Evolutionary conservation across 129 eudicot genomes (phyloP).

Genomic region (Glebionis coronaria): DNA sequence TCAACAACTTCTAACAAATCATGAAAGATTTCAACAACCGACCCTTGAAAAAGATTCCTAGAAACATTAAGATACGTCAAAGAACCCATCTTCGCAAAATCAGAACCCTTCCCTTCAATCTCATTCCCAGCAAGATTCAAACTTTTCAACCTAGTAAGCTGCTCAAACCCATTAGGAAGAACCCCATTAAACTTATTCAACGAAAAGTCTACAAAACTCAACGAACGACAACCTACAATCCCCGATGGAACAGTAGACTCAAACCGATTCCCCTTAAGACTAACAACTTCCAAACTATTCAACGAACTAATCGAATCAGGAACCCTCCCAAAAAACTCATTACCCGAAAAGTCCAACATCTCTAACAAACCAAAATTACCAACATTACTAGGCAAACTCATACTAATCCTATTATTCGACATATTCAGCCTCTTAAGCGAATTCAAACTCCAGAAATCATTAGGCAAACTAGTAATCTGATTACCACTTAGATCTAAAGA

Average conservation of each 20-base stretch:
- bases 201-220: slow-evolving; percentile 67
- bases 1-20: slow-evolving; percentile 70
- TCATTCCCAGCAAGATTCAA: slow-evolving; percentile 69
- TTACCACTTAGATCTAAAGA: slow-evolving; percentile 79
- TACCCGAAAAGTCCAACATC: slow-evolving; percentile 54
- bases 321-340: slow-evolving; percentile 45
- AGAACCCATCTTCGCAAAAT: slow-evolving; percentile 47
- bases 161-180: slow-evolving; percentile 70
- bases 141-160: slow-evolving; percentile 54
- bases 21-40: slow-evolving; percentile 60
- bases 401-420: slow-evolving; percentile 54
- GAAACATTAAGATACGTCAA: slow-evolving; percentile 59
- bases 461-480: slow-evolving; percentile 58
- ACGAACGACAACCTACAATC: slow-evolving; percentile 48
- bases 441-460: slow-evolving; percentile 86
- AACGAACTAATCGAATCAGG: slow-evolving; percentile 70
- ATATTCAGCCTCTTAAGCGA: slow-evolving; percentile 59
- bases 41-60: slow-evolving; percentile 62
- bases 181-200: slow-evolving; percentile 55
- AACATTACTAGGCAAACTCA: slow-evolving; percentile 58
- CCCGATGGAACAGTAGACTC: slow-evolving; percentile 44
- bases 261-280: slow-evolving; percentile 47
- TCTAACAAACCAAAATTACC: slow-evolving; percentile 77
- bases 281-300: slow-evolving; percentile 37
- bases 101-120: slow-evolving; percentile 60